Percentiles rank a stretch among this genome's conserved stretches.
phyloP scores from a whole-genome alignment of 768 basidiomycete species.

The Mycena galericulata region DNA sequence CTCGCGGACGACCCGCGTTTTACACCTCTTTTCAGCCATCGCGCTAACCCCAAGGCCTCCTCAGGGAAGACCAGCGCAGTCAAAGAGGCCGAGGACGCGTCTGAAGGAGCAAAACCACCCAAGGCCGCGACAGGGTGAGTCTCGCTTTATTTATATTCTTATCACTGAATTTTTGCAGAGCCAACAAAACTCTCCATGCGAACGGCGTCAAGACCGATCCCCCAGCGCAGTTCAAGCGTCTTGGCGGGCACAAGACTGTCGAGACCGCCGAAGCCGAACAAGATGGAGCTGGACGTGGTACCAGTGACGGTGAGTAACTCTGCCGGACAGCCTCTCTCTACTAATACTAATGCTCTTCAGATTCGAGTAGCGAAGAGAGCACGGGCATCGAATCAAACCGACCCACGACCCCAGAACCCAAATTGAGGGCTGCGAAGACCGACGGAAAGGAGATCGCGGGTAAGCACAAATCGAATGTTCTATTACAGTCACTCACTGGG shows the following conservation, averaged over 20 bases:
- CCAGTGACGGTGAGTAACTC: no score
- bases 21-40: conserved; percentile 1
- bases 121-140: neutral
- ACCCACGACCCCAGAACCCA: no score
- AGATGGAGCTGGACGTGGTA: no score
- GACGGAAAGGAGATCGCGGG: no score
- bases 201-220: neutral
- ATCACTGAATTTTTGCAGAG: neutral
- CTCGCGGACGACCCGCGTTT: neutral
- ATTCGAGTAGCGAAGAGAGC: no score
- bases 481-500: no score
- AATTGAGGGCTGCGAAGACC: no score
- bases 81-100: neutral
- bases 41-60: neutral
- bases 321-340: no score
- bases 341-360: no score
- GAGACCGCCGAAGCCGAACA: neutral
- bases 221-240: neutral
- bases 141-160: neutral
- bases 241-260: neutral
- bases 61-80: neutral
- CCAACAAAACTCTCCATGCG: neutral
- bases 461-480: no score
- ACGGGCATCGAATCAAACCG: no score
- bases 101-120: neutral